Base-by-base conservation (phyloP, 2,329 filamentous ascomycete genomes). In the Epichloe baconii region DNA sequence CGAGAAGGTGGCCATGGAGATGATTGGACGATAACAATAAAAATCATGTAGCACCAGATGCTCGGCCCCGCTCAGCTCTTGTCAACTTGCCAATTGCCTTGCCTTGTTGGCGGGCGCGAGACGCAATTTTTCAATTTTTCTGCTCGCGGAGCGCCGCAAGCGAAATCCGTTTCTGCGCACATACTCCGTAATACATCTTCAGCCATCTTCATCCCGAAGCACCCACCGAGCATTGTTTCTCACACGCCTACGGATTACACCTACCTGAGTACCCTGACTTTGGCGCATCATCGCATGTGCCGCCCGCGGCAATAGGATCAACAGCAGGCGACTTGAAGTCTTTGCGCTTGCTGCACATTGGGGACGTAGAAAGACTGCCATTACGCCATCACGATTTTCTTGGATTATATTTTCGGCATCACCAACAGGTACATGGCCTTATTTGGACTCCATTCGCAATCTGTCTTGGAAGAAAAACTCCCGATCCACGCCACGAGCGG, bases 291-390 rank as follows among this genome's bases (percentile, higher is more conserved):
- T 47, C 66, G 57, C 57, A 76, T 77, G 73, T 68, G 72, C 70
- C 70, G 60, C 52, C 53, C 57, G 52, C 57, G 54, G 57, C 65
- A 60, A 66, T 77, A 75, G 66, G 58, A 62, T 57, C 52, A 61
- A 57, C 68, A 66, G 76, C 77, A 76, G 68, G 78, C 77, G 78
- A 81, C 78, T 81, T 80, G 59, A 66, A 77, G 78, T 80, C 78
- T 81, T 81, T 81, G 78, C 78, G 77, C 76, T 80, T 80, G 77
- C 75, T 78, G 59, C 59, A 62, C 59, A 52, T 47, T 45, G 69
- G 71, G 65, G 71, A 71, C 66, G 69, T 64, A 76, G 73, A 80
- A 80, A 80, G 77, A 79, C 77, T 76, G 64, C 52, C 47, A 47
- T 17, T 7, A 4, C 49, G 19, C 19, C 14, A 34, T 14, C 15